Evolutionary conservation across 805 yeast genomes (phyloP), one percentile per base, ranked within the genome.

Genomic region (Grigorovia humatica): DNA sequence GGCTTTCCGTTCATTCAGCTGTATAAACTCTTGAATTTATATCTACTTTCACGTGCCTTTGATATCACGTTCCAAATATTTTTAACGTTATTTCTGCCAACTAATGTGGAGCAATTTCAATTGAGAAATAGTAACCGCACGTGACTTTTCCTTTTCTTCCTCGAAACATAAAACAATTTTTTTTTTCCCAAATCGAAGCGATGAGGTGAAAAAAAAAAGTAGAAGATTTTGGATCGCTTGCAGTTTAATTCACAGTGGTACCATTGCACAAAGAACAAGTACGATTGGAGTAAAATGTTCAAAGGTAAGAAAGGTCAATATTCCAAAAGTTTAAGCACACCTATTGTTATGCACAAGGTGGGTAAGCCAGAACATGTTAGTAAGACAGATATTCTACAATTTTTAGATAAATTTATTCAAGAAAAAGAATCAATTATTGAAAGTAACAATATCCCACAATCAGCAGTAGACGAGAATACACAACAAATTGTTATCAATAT

Each of bases 321-420:
- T 11, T 42, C 59, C 19, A 60, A 58, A 27, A 43, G 67, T 12
- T 52, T 66, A 32, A 61, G 62, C 50, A 58, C 64, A 2, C 69
- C 70, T 1, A 58, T 66, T 13, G 65, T 56, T 23, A 55, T 63
- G n/a, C 70, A 65, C 48, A 50, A 54, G 23, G 56, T 54, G 15
- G 55, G 54, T 8, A 44, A 44, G 12, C 57, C 67, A 17, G 43
- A 56, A 44, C 65, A 63, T 48, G 61, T 61, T 20, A 56, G 60
- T 11, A 58, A 60, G 47, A 65, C 62, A 17, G 64, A 64, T 32
- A 55, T 61, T 9, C 47, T 66, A 29, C 53, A 52, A 19, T 66
- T 66, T 48, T 49, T 66, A 45, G 62, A 60, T n/a, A 53, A 43
- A 9, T 66, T 66, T 52, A 60, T 66, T 47, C 46, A 52, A 3